These are phyloP conservation scores for Aspergillus hancockii DNA, from an alignment of 495 filamentous ascomycete species.

Conservation along the genomic window DNA sequence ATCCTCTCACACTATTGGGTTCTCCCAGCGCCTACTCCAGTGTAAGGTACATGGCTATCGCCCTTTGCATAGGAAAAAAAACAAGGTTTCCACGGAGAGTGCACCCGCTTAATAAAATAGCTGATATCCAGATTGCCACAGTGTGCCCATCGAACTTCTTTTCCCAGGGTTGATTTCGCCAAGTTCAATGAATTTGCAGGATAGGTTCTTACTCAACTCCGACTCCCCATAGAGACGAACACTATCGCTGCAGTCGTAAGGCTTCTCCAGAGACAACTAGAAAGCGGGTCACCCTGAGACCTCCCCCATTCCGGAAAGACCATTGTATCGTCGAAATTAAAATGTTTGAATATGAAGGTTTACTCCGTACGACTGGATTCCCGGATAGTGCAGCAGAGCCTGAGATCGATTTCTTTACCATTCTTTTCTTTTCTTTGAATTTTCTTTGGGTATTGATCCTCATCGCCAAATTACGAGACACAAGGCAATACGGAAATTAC, in stretches of 20 bases:
- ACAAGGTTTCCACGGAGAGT: conserved; percentile 6
- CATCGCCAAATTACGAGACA: neutral
- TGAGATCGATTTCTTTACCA: neutral
- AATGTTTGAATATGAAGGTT: conserved; percentile 1
- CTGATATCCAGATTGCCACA: neutral
- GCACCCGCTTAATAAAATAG: neutral
- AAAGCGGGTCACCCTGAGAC: conserved; percentile 1
- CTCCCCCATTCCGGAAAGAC: neutral
- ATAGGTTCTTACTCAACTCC: neutral
- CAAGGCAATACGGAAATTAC: conserved; percentile 7
- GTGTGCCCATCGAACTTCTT: neutral
- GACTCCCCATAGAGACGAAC: too few species aligned
- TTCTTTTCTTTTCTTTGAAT: neutral
- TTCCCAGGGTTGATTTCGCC: neutral
- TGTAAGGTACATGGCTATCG: neutral
- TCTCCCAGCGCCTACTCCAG: neutral
- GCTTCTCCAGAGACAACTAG: neutral
- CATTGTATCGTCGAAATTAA: conserved; percentile 6
- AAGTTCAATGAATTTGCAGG: too few species aligned
- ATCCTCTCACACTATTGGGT: conserved; percentile 9
- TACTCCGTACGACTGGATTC: neutral
- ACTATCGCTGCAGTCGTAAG: neutral
- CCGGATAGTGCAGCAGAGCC: neutral
- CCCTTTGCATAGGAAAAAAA: conserved; percentile 2
- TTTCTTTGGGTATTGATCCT: neutral